phyloP scores from a whole-genome alignment of 345 rosid genomes.

The Gossypium herbaceum region DNA sequence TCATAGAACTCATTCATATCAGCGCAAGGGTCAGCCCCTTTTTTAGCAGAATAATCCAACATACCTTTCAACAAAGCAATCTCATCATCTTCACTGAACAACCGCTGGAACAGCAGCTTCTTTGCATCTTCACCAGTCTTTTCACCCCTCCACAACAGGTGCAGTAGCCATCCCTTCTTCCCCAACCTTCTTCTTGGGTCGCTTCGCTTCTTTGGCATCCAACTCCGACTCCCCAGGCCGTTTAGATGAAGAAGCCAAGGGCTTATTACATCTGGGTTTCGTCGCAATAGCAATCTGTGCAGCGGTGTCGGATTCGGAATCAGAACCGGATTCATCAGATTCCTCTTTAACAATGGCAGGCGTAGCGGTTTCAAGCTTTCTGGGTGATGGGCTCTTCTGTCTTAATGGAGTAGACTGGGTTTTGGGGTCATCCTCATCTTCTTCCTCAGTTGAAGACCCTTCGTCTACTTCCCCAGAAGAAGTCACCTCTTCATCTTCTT shows the following conservation, averaged over 20 bases:
- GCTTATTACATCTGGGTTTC: background rate
- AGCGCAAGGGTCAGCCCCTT: background rate
- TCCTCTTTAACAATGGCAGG: background rate
- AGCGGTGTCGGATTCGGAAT: background rate
- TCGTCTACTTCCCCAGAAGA: background rate
- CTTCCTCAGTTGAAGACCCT: background rate
- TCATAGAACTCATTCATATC: background rate
- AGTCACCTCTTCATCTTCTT: background rate
- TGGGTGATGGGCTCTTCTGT: background rate
- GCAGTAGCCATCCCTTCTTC: background rate
- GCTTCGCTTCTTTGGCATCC: background rate
- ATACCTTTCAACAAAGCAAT: background rate
- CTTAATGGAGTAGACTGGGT: background rate
- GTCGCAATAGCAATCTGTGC: background rate
- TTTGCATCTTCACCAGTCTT: background rate
- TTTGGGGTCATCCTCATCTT: background rate
- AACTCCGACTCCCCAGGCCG: background rate
- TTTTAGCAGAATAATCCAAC: background rate
- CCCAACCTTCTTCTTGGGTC: background rate
- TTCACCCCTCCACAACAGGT: background rate
- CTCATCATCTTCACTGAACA: constrained; percentile 1
- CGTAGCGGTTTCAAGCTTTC: background rate
- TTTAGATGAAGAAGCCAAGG: background rate
- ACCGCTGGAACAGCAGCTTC: background rate
- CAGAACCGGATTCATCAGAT: background rate